Percentiles rank a stretch among this genome's conserved stretches.
Conservation (phyloP, 371 early-diverging fungal species). For the Haplosporangium sp. region DNA sequence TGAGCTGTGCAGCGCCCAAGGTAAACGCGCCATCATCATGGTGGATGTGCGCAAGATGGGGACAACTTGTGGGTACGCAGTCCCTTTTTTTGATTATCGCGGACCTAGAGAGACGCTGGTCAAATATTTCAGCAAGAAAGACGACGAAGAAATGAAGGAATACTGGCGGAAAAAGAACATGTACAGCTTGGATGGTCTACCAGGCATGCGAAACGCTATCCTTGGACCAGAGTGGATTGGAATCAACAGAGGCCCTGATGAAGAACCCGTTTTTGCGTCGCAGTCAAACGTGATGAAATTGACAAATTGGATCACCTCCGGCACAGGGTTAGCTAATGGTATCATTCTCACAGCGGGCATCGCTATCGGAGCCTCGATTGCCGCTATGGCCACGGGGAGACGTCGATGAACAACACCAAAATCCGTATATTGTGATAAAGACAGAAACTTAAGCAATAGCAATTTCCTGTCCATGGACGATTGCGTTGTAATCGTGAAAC, state of each 20-base stretch:
- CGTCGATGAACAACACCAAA: conserved; percentile 8
- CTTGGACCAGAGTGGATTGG: conserved; percentile 26
- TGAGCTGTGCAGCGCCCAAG: conserved; percentile 37
- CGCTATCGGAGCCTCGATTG: conserved; percentile 21
- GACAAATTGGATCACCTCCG: not conserved
- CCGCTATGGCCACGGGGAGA: not conserved
- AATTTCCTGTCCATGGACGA: too few species aligned
- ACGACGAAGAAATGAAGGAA: conserved; percentile 17
- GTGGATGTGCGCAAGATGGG: conserved; percentile 59
- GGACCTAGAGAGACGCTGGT: conserved; percentile 56
- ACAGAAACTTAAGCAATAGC: too few species aligned
- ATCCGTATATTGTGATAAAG: too few species aligned
- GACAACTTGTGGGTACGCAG: conserved; percentile 65
- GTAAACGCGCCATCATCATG: conserved; percentile 62
- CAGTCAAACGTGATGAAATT: not conserved
- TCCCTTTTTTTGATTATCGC: conserved; percentile 63
- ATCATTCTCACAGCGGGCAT: conserved; percentile 8
- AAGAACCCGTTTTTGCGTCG: not conserved
- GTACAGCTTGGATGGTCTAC: conserved; percentile 55
- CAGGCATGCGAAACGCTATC: conserved; percentile 40
- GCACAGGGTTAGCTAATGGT: not conserved
- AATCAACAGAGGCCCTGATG: conserved; percentile 10
- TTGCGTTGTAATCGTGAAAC: too few species aligned
- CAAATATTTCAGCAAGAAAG: conserved; percentile 39
- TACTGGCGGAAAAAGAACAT: conserved; percentile 55